Evolutionary conservation across 1,139 yeast genomes (phyloP), one percentile per base, ranked within the genome.

Genomic region (Suhomyces maxii): DNA sequence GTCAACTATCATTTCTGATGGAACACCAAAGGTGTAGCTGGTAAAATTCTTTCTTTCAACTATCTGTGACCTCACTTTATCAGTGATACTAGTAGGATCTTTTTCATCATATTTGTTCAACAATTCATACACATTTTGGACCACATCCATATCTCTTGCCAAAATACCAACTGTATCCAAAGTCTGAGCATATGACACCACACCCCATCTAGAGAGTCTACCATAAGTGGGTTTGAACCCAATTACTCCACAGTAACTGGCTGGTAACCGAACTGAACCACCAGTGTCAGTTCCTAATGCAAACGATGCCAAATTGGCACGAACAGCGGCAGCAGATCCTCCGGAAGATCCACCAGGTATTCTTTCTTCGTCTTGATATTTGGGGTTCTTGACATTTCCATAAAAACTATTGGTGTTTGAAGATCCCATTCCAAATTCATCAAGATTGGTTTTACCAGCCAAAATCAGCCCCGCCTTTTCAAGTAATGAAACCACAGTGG

Each of bases 401-500:
- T 69, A 84, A 45, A 54, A 69, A 8, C 85, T 80, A 60, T 73
- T 78, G 35, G 79, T 76, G 58, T 64, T 84, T 1, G 84, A 76
- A 5, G 89, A 83, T 2, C 99, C 99, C 99, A 95, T 95, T 1
- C 96, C 99, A 69, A 93, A 95, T 67, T 95, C 98, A 67, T 95
- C 99, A 79, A 95, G 73, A 57, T 93, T 93, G n/a, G 95, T 79
- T 64, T 91, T 93, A 0, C 96, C 98, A 0, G 83, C 67, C n/a
- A 84, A 61, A 0, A 64, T 56, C 25, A 77, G 75, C 0, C 90
- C 89, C 3, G 76, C 71, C 0, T 64, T 55, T 12, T 73, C 63
- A n/a, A 93, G 64, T 8, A 83, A 68, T 1, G 64, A 54, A 0
- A 82, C 80, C 2, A 85, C 87, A 0, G 97, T 89, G 6, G 97